phyloP scores from a whole-genome alignment of 192 early-diverging fungal genomes.

The Podila verticillata region DNA sequence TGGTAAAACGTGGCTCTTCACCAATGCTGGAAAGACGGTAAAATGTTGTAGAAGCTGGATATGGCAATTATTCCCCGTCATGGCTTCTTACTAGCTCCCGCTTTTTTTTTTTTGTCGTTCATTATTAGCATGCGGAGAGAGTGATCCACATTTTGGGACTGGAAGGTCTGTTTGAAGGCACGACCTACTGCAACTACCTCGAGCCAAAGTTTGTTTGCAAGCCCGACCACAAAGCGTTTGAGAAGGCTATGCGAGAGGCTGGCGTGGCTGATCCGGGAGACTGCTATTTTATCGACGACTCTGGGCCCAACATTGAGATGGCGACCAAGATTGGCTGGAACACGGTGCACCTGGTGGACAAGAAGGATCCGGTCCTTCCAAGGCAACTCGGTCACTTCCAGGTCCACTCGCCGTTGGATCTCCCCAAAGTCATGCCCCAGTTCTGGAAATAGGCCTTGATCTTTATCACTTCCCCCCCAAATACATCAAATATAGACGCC shows the following conservation, averaged over 20 bases:
- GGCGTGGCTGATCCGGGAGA: slow-evolving; percentile 21
- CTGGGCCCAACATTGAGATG: slow-evolving; percentile 66
- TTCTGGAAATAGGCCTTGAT: slow-evolving; percentile 50
- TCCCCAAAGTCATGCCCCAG: slow-evolving; percentile 68
- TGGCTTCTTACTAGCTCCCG: neutral
- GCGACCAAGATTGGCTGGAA: slow-evolving; percentile 63
- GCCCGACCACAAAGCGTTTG: slow-evolving; percentile 28
- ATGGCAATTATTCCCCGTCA: neutral
- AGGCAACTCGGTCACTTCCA: slow-evolving; percentile 54
- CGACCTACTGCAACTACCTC: slow-evolving; percentile 56
- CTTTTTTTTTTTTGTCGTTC: slow-evolving; percentile 4
- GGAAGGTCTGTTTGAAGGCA: slow-evolving; percentile 76
- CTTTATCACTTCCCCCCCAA: no score
- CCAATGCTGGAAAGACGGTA: slow-evolving; percentile 75
- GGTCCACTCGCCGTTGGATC: slow-evolving; percentile 64
- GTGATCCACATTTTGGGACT: slow-evolving; percentile 57
- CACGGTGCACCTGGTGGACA: slow-evolving; percentile 53
- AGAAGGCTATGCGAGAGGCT: slow-evolving; percentile 42
- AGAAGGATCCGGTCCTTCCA: slow-evolving; percentile 4
- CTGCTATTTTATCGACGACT: slow-evolving; percentile 52
- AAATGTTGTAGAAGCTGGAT: neutral
- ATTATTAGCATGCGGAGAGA: slow-evolving; percentile 21
- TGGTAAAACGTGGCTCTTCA: slow-evolving; percentile 78
- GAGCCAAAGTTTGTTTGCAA: slow-evolving; percentile 38
- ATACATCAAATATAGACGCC: no score